Evolutionary conservation across 768 basidiomycete genomes (phyloP), one percentile per base, ranked within the genome.

Genomic region (Tremella fuciformis): DNA sequence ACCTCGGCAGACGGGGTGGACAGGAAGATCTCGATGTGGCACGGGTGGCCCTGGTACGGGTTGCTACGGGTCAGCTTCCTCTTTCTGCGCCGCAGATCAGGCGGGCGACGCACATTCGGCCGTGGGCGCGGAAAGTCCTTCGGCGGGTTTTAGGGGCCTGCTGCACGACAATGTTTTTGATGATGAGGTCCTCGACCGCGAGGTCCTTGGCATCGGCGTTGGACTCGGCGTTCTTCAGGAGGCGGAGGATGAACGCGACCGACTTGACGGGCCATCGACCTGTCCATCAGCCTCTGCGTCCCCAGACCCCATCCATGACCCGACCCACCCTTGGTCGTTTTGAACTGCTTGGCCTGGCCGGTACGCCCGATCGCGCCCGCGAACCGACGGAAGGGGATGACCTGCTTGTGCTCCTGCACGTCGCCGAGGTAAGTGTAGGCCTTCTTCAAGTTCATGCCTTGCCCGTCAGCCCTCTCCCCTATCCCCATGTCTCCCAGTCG

Each of bases 191-290:
- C 71, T 97, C 94, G 61, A 90, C 82, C 57, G 91, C 89, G 65
- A 99, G 82, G 80, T 86, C 90, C 83, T 99, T 99, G 71, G 90
- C 90, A 73, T 98, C 93, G 63, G 96, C 96, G 79, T 99, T 99
- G 68, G 96, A 87, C 80, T 98, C 94, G 42, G 96, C 96, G 79
- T 99, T 99, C 85, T 98, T 98, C 76, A 99, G 80, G 54, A 99
- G 85, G 67, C 89, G 86, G 63, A 87, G 83, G 77, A 99, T 87
- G 84, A 92, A 94, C 79, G 88, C 88, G 80, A 96, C 86, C 51
- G 91, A 97, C 82, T 99, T 98, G 82, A 91, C 93, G 77, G 96
- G 96, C 96, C 96, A 98, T 77, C 96, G 94, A 86, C 96, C 94
- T 97, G 68, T 11, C 29, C 29, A 34, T 34, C 29, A 34, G 29